Evolutionary conservation across 2,329 filamentous ascomycete genomes (phyloP).

Genomic region (Dryadomyces quercivorus): DNA sequence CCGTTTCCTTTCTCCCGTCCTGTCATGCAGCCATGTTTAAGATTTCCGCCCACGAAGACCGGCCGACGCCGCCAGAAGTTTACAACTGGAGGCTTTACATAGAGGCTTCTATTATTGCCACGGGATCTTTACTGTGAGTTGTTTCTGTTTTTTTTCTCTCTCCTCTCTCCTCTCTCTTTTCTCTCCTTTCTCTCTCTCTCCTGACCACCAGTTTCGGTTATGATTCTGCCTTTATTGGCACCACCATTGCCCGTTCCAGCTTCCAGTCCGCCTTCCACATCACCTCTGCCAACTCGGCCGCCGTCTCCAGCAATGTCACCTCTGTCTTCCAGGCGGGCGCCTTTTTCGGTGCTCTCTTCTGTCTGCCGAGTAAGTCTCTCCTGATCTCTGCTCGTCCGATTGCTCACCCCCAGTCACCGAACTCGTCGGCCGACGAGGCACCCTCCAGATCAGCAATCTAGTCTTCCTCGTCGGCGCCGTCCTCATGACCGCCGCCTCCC

Average conservation of each 20-base stretch:
- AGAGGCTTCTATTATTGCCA: conserved; percentile 32
- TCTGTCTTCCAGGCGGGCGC: conserved; percentile 36
- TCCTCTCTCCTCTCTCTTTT: conserved; percentile 10
- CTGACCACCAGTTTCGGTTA: conserved; percentile 21
- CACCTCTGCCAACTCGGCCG: conserved; percentile 17
- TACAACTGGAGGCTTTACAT: conserved; percentile 40
- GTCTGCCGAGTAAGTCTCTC: background rate
- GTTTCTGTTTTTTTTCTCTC: too few species aligned
- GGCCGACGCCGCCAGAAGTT: conserved; percentile 41
- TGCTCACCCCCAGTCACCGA: background rate
- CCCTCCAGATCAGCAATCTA: conserved; percentile 13
- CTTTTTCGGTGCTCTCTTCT: conserved; percentile 35
- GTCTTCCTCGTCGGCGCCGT: conserved; percentile 32
- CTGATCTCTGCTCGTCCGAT: background rate
- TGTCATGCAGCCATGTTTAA: too few species aligned
- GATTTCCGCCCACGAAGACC: conserved; percentile 26
- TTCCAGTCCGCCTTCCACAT: conserved; percentile 34
- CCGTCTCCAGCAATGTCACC: conserved; percentile 33
- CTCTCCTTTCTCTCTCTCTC: conserved; percentile 10
- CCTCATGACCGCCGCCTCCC: conserved; percentile 27
- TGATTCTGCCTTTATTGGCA: conserved; percentile 41
- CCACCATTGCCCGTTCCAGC: conserved; percentile 35
- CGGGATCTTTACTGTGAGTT: conserved; percentile 16
- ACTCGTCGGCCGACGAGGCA: background rate
- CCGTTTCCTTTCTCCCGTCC: too few species aligned